These are phyloP conservation scores for Spiraea crenata DNA, from an alignment of 331 rosid species.

Conservation along the genomic window DNA sequence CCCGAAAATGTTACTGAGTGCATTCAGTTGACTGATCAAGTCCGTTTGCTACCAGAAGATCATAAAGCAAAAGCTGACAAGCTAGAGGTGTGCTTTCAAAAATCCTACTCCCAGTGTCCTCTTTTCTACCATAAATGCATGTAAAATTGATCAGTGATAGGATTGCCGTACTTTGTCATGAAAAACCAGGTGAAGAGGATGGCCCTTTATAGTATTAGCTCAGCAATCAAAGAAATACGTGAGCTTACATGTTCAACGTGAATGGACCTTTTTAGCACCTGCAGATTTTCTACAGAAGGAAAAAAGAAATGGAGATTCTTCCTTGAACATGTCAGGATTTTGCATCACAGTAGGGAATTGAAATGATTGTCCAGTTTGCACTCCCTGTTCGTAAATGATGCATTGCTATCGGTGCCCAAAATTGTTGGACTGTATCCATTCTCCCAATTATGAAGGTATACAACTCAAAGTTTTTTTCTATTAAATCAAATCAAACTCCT, in stretches of 20 bases:
- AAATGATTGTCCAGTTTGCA: conserved; percentile 5
- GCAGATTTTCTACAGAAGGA: neutral
- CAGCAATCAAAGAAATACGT: conserved; percentile 75
- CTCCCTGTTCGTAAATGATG: conserved; percentile 16
- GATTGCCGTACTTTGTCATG: conserved; percentile 18
- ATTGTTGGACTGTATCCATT: conserved; percentile 5
- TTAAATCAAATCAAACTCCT: neutral
- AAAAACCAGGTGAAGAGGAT: conserved; percentile 79
- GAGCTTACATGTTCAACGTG: conserved; percentile 73
- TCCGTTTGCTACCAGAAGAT: conserved; percentile 66
- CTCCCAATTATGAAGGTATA: neutral
- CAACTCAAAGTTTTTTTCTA: neutral
- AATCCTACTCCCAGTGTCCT: conserved; percentile 1
- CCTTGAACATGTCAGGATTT: conserved; percentile 25
- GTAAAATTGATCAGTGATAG: conserved; percentile 19
- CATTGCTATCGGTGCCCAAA: conserved; percentile 22
- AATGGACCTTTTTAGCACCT: conserved; percentile 27
- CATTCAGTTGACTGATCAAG: conserved; percentile 68
- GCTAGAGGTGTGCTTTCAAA: conserved; percentile 55
- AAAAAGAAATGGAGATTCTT: conserved; percentile 23
- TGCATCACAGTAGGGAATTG: conserved; percentile 19
- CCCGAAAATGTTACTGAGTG: conserved; percentile 78
- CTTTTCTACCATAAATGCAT: conserved; percentile 4
- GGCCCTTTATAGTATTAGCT: conserved; percentile 64
- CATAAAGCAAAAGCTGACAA: conserved; percentile 76